Conservation (phyloP, 2,329 filamentous ascomycete species). For the Curvularia hawaiiensis region DNA sequence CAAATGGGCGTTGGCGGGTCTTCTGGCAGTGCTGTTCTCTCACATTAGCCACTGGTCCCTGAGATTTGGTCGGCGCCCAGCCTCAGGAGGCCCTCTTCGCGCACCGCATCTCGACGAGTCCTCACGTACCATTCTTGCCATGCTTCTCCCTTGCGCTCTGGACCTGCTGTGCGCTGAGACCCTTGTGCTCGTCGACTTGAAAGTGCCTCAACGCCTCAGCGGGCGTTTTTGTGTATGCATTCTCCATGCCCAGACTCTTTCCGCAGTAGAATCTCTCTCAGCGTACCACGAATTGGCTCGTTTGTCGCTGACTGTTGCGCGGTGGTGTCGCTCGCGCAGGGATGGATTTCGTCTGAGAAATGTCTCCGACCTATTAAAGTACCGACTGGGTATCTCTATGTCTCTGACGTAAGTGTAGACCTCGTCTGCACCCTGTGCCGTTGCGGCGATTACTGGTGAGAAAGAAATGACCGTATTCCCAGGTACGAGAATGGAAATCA, state of each 20-base stretch:
- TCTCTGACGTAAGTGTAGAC: conserved; percentile 10
- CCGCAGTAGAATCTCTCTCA: conserved; percentile 6
- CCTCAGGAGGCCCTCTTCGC: neutral
- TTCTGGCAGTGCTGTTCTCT: conserved; percentile 69
- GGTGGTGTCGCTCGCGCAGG: conserved; percentile 2
- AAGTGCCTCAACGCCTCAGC: conserved; percentile 59
- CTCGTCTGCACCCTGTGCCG: neutral
- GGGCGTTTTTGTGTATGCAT: conserved; percentile 57
- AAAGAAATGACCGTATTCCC: conserved; percentile 9
- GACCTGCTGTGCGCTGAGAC: conserved; percentile 58
- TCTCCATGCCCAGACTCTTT: conserved; percentile 53
- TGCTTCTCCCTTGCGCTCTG: conserved; percentile 53
- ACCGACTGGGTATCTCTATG: neutral
- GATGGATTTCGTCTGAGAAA: conserved; percentile 1
- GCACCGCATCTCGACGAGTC: neutral
- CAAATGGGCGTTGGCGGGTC: conserved; percentile 95
- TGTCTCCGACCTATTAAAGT: conserved; percentile 1
- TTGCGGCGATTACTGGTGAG: neutral
- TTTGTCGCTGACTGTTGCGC: conserved; percentile 7
- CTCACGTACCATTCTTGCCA: conserved; percentile 59
- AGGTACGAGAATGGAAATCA: conserved; percentile 2
- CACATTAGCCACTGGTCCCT: conserved; percentile 12
- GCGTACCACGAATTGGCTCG: neutral
- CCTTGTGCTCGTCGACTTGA: conserved; percentile 56
- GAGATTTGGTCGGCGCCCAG: neutral